A percentile compares a stretch with the other conserved stretches of the same genome.
Conservation (phyloP, 495 filamentous ascomycete genomes). For the Penicillium turbatum region DNA sequence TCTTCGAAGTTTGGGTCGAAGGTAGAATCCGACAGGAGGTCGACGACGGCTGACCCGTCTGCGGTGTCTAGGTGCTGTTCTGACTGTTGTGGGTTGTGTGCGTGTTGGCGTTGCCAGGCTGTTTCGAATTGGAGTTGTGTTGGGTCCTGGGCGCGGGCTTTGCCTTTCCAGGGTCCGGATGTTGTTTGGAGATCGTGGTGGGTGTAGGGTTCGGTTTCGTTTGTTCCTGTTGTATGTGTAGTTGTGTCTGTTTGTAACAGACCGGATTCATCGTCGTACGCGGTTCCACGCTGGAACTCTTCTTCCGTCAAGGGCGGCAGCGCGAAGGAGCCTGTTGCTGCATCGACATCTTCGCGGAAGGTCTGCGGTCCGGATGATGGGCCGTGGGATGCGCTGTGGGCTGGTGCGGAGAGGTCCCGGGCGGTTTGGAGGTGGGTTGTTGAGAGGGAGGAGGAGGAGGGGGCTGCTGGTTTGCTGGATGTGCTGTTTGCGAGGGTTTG, state of each 20-base stretch:
- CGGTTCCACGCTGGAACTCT: conserved; percentile 27
- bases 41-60: conserved; percentile 44
- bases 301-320: conserved; percentile 27
- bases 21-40: conserved; percentile 49
- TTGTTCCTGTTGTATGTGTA: background rate
- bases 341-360: conserved; percentile 14
- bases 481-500: conserved; percentile 24
- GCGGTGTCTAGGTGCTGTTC: background rate
- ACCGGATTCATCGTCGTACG: background rate
- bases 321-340: conserved; percentile 20
- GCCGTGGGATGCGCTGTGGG: conserved; percentile 6
- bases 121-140: conserved; percentile 16
- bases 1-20: conserved; percentile 47
- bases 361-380: conserved; percentile 7
- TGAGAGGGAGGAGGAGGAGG: conserved; percentile 7
- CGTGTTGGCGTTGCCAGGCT: conserved; percentile 16
- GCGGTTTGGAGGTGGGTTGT: background rate
- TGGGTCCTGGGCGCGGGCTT: conserved; percentile 16
- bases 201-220: background rate
- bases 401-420: conserved; percentile 5
- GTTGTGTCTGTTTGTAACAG: background rate
- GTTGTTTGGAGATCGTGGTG: conserved; percentile 8
- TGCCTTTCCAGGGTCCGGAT: conserved; percentile 31
- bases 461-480: conserved; percentile 20
- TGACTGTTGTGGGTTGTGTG: background rate